Conservation (phyloP, 768 basidiomycete species). For the Boletus insuetus region DNA sequence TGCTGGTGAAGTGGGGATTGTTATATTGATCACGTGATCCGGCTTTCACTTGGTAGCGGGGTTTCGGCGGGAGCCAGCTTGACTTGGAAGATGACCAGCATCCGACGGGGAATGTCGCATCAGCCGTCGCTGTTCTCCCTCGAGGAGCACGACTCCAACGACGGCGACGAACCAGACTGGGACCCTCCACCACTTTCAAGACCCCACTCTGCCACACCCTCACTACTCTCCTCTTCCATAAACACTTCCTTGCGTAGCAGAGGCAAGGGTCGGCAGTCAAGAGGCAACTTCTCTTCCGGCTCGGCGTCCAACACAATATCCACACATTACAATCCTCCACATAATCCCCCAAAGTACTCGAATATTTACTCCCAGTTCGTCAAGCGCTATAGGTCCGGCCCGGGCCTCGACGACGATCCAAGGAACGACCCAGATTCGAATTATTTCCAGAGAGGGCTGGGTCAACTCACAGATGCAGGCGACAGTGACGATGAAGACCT, state of each 20-base stretch:
- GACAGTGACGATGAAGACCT: constrained; percentile 76
- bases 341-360: constrained; percentile 41
- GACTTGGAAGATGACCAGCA: constrained; percentile 17
- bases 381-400: constrained; percentile 65
- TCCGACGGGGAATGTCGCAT: constrained; percentile 38
- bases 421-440: constrained; percentile 82
- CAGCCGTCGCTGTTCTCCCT: constrained; percentile 69
- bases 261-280: constrained; percentile 32
- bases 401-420: constrained; percentile 63
- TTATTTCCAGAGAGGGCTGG: constrained; percentile 72
- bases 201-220: constrained; percentile 19
- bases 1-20: background rate
- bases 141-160: constrained; percentile 51
- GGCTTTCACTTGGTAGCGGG: background rate
- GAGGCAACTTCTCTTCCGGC: constrained; percentile 29
- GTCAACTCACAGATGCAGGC: constrained; percentile 64
- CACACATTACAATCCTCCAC: constrained; percentile 28
- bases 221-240: constrained; percentile 28
- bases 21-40: constrained; percentile 9
- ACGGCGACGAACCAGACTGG: constrained; percentile 45
- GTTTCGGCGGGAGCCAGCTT: no score
- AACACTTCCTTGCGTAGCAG: constrained; percentile 31
- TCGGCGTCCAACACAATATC: constrained; percentile 27
- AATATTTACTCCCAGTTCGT: constrained; percentile 82
- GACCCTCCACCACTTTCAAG: constrained; percentile 35